Base-by-base conservation (phyloP, 1,139 yeast species). In the Diutina scorzettiae region DNA sequence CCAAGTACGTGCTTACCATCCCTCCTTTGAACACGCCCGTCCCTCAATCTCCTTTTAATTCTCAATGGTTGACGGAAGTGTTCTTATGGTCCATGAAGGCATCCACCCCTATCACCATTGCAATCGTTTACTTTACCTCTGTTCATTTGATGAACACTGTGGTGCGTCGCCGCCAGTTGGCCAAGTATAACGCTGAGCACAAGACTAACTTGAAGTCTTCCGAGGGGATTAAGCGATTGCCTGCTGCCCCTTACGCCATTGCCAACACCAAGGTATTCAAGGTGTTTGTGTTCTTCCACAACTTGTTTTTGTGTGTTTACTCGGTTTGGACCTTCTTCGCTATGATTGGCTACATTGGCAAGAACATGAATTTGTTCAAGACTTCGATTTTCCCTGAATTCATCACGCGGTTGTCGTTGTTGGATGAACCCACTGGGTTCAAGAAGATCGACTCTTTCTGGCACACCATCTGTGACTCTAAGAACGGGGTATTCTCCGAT, bases 281-380 rank as follows among this genome's bases (percentile, higher is more conserved):
- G 54, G 43, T 62, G 34, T 67, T 80, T 46, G 86, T 81, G 16
- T 57, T 80, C 18, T 52, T 75, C 36, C 91, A 81, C 60, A 81
- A 81, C 55, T 53, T 76, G 18, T 71, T 73, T 40, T 69, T 81
- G 41, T 80, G 86, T 55, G 58, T 66, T 24, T 81, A 80, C 61
- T 78, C 86, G 4, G 72, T 74, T 27, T 80, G 86, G 86, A 79
- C 87, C 5, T 79, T 79, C 50, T 43, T 76, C 16, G 85, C 86
- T n/a, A 78, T 80, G 78, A 58, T 73, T 24, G 53, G 64, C 12
- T 66, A 81, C 21, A 73, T 79, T 51, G 56, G 63, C 44, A 53
- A 53, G 46, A 65, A 64, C 46, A 63, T 60, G 56, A 54, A 56
- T 48, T 44, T 37, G 29, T 51, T 51, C 42, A 21, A n/a, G 28